Evolutionary conservation across 257 asterid species (phyloP).

Genomic region (Leonotis leonurus): DNA sequence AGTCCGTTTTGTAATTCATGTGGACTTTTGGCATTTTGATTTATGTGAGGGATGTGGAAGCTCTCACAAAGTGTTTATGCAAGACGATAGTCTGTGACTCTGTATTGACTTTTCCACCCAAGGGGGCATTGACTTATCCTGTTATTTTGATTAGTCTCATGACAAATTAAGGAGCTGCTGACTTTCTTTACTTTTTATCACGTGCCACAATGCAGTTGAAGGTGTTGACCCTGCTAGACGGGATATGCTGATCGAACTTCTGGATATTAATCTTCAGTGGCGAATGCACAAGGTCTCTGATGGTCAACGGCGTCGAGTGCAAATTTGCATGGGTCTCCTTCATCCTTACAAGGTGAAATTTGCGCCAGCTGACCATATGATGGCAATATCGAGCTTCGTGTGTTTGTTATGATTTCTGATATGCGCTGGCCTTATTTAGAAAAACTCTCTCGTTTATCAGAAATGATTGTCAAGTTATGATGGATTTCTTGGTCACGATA

Average conservation of each 20-base stretch:
- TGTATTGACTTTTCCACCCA: not conserved
- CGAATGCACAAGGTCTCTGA: conserved; percentile 99
- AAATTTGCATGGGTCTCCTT: conserved; percentile 97
- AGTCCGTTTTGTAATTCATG: conserved; percentile 4
- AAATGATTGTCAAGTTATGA: not conserved
- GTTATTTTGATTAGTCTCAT: not conserved
- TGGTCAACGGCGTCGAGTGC: conserved; percentile 97
- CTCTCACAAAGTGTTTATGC: not conserved
- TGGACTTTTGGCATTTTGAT: not conserved
- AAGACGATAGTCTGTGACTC: not conserved
- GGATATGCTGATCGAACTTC: conserved; percentile 69
- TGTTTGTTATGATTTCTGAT: not conserved
- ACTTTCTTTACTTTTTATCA: conserved; percentile 3
- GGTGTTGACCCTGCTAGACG: conserved; percentile 90
- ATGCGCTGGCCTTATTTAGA: not conserved
- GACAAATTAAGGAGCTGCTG: conserved; percentile 1
- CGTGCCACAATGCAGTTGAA: conserved; percentile 56
- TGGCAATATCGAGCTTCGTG: not conserved
- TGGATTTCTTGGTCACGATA: not conserved
- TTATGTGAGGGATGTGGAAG: not conserved
- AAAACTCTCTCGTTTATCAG: not conserved
- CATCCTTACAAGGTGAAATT: conserved; percentile 74
- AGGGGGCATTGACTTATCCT: conserved; percentile 3
- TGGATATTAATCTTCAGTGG: conserved; percentile 87
- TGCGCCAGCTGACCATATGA: not conserved